Evolutionary conservation across 75 land plant species (phyloP).

Genomic region (Cupressus sempervirens): DNA sequence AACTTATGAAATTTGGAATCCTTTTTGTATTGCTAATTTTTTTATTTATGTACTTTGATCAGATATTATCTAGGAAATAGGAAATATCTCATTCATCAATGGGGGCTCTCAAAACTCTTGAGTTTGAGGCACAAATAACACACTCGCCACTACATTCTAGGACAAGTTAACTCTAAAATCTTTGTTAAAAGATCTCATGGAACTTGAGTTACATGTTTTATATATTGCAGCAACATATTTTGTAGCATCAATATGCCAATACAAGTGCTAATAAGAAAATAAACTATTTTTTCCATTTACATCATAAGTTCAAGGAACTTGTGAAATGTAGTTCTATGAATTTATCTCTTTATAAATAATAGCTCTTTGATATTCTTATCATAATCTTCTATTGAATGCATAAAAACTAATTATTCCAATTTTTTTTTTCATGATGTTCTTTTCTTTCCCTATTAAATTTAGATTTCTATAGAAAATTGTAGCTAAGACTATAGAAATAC

Average conservation of each 20-base stretch:
- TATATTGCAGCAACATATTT: neutral
- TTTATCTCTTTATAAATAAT: neutral
- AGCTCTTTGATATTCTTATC: neutral
- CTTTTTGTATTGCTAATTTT: neutral
- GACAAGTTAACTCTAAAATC: conserved; percentile 9
- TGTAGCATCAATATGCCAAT: neutral
- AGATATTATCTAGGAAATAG: conserved; percentile 6
- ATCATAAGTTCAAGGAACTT: neutral
- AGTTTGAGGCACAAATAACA: neutral
- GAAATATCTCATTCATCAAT: conserved; percentile 6
- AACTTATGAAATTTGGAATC: neutral
- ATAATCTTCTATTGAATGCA: neutral
- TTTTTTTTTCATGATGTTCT: neutral
- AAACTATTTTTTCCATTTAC: neutral
- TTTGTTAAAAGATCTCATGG: neutral
- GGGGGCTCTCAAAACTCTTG: neutral
- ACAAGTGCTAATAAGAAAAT: neutral
- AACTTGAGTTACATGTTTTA: neutral
- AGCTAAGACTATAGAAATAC: neutral
- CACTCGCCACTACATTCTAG: neutral
- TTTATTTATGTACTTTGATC: conserved; percentile 2
- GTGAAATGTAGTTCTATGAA: neutral
- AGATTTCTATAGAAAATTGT: neutral
- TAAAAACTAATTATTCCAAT: neutral
- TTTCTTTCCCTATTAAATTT: neutral